phyloP scores from a whole-genome alignment of 1,139 yeast species.

The Candida sp. region DNA sequence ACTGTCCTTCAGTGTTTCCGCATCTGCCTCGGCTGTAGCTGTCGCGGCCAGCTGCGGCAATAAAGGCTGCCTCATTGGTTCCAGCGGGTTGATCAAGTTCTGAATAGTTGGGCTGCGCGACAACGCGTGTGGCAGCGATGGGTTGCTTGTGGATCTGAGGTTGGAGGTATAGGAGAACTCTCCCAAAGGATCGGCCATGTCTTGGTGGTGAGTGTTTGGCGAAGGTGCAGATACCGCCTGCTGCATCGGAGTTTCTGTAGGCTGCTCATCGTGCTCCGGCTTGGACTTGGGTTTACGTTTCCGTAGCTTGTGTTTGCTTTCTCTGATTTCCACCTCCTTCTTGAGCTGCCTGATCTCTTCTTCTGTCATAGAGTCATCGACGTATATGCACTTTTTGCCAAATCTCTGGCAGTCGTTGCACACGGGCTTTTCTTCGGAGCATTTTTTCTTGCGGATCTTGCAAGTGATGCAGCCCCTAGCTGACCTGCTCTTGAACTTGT shows the following conservation, averaged over 20 bases:
- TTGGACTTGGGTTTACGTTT: conserved; percentile 26
- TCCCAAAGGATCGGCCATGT: conserved; percentile 7
- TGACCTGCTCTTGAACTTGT: conserved; percentile 32
- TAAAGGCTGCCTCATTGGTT: not conserved
- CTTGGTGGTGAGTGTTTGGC: not conserved
- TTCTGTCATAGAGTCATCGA: conserved; percentile 34
- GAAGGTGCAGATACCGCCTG: not conserved
- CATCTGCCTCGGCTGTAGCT: not conserved
- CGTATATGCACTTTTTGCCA: conserved; percentile 53
- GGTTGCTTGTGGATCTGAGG: conserved; percentile 7
- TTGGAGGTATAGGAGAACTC: conserved; percentile 12
- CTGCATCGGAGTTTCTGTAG: not conserved
- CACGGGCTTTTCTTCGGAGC: conserved; percentile 65
- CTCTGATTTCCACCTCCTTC: conserved; percentile 32
- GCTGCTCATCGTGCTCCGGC: too few species aligned
- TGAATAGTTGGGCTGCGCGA: conserved; percentile 16
- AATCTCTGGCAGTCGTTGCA: conserved; percentile 65
- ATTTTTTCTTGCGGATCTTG: conserved; percentile 72
- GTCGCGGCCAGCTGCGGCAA: not conserved
- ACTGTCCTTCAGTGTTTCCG: too few species aligned
- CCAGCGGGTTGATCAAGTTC: conserved; percentile 14
- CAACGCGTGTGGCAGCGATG: not conserved
- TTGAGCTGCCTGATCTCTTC: conserved; percentile 26
- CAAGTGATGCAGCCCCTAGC: conserved; percentile 74
- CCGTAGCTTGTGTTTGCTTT: conserved; percentile 36